Conservation (phyloP, 2,329 filamentous ascomycete species). For the Cryphonectria naterciae region DNA sequence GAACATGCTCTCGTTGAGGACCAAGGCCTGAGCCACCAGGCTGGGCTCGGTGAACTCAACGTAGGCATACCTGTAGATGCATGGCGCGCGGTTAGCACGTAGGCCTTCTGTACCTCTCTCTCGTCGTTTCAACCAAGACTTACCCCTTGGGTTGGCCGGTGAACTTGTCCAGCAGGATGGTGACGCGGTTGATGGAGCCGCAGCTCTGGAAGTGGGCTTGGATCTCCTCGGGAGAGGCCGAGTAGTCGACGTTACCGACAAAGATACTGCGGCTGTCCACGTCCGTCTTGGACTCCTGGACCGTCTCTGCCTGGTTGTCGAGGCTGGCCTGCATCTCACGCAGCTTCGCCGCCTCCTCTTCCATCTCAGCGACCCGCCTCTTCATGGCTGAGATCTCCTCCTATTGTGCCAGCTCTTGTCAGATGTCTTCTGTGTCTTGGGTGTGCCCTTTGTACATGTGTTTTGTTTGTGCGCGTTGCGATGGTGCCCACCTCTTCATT, state of each 20-base stretch:
- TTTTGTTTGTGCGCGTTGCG: conserved; percentile 26
- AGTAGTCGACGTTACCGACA: conserved; percentile 98
- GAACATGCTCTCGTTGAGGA: conserved; percentile 95
- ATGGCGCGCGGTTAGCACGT: conserved; percentile 27
- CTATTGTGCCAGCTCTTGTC: conserved; percentile 40
- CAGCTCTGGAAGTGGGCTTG: conserved; percentile 98
- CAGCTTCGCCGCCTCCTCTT: conserved; percentile 84
- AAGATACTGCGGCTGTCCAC: conserved; percentile 96
- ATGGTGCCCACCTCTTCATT: conserved; percentile 51
- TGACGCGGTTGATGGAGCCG: conserved; percentile 96
- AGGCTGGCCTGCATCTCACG: conserved; percentile 85
- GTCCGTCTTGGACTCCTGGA: conserved; percentile 92
- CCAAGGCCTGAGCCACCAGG: conserved; percentile 51
- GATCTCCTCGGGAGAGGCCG: conserved; percentile 94
- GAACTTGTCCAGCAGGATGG: conserved; percentile 96
- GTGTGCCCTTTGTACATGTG: conserved; percentile 17
- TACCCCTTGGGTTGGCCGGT: conserved; percentile 99
- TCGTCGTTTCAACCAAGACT: conserved; percentile 37
- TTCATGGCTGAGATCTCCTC: conserved; percentile 90
- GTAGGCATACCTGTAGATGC: conserved; percentile 80
- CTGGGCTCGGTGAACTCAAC: conserved; percentile 56
- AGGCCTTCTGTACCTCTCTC: background rate
- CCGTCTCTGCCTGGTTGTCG: conserved; percentile 81
- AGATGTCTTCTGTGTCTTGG: conserved; percentile 28
- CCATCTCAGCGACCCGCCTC: conserved; percentile 84